Evolutionary conservation across 371 early-diverging fungal species (phyloP).

Genomic region (Neoconidiobolus thromboides): DNA sequence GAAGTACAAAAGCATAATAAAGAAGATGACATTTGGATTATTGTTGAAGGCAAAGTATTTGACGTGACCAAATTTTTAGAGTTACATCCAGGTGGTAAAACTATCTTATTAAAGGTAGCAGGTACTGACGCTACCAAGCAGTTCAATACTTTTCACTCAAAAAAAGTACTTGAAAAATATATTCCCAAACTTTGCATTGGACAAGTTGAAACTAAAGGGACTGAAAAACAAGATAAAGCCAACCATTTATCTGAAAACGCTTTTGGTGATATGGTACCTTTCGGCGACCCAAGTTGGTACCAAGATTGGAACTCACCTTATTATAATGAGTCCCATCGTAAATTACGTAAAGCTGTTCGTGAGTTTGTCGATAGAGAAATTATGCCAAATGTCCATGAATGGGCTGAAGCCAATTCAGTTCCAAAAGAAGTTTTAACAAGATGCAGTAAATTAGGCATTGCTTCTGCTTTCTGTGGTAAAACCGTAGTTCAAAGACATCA

Average conservation of each 20-base stretch:
- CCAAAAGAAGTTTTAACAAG: conserved; percentile 44
- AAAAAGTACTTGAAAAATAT: not conserved
- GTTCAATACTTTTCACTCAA: conserved; percentile 56
- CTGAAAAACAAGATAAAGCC: not conserved
- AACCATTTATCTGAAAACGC: not conserved
- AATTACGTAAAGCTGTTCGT: conserved; percentile 42
- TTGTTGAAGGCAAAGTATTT: conserved; percentile 65
- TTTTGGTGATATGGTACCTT: conserved; percentile 61
- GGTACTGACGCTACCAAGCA: conserved; percentile 68
- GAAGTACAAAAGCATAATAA: conserved; percentile 62
- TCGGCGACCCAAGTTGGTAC: conserved; percentile 74
- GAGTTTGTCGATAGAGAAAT: conserved; percentile 59
- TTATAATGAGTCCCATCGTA: conserved; percentile 58
- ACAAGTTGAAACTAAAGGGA: not conserved
- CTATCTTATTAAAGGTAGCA: conserved; percentile 36
- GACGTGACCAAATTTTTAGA: conserved; percentile 28
- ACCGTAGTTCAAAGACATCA: conserved; percentile 9
- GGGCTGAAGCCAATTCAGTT: conserved; percentile 62
- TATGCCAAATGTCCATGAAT: conserved; percentile 59
- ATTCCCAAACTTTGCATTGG: not conserved
- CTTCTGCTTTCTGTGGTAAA: conserved; percentile 35
- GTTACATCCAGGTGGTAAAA: conserved; percentile 41
- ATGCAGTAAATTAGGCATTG: conserved; percentile 50
- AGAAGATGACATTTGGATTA: conserved; percentile 75
- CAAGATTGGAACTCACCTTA: conserved; percentile 50